Percentiles rank a stretch among this genome's conserved stretches.
phyloP scores from a whole-genome alignment of 768 basidiomycete genomes.

The Xerocomellus dryophilus region DNA sequence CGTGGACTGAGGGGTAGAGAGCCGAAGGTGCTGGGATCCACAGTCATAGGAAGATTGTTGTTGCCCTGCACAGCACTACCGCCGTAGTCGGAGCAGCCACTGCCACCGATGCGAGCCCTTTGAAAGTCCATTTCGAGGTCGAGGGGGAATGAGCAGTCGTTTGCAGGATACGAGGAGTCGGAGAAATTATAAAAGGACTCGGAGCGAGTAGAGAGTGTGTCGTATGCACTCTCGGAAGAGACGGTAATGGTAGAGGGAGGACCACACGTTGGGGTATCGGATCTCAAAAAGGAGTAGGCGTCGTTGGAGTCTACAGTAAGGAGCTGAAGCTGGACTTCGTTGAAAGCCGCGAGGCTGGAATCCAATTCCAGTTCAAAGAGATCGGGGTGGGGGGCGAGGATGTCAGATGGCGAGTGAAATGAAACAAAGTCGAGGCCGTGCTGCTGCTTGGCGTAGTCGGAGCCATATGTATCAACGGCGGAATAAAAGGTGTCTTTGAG shows the following conservation, averaged over 20 bases:
- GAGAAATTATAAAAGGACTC: slow-evolving; percentile 69
- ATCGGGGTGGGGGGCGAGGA: slow-evolving; percentile 76
- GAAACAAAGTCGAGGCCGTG: slow-evolving; percentile 64
- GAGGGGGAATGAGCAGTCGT: slow-evolving; percentile 55
- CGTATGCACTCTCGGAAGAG: slow-evolving; percentile 74
- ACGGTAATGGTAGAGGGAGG: slow-evolving; percentile 77
- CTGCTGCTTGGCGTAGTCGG: slow-evolving; percentile 38
- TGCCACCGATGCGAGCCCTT: slow-evolving; percentile 51
- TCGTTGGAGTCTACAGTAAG: slow-evolving; percentile 63
- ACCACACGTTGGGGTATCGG: slow-evolving; percentile 61
- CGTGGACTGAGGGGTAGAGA: slow-evolving; percentile 56
- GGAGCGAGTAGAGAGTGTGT: slow-evolving; percentile 63
- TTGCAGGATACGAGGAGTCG: slow-evolving; percentile 47
- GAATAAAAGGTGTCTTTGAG: slow-evolving; percentile 33
- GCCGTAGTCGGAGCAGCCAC: slow-evolving; percentile 51
- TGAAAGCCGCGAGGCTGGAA: slow-evolving; percentile 61
- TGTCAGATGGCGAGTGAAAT: slow-evolving; percentile 65
- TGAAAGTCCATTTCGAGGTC: slow-evolving; percentile 76
- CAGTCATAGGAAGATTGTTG: slow-evolving; percentile 39
- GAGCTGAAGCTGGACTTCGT: slow-evolving; percentile 60
- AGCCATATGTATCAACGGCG: slow-evolving; percentile 35
- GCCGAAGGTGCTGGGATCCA: slow-evolving; percentile 59
- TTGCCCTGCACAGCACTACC: slow-evolving; percentile 36
- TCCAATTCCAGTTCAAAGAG: slow-evolving; percentile 83
- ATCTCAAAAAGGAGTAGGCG: slow-evolving; percentile 61